phyloP scores from a whole-genome alignment of 148 eudicot genomes.

The Nyssa sinensis region DNA sequence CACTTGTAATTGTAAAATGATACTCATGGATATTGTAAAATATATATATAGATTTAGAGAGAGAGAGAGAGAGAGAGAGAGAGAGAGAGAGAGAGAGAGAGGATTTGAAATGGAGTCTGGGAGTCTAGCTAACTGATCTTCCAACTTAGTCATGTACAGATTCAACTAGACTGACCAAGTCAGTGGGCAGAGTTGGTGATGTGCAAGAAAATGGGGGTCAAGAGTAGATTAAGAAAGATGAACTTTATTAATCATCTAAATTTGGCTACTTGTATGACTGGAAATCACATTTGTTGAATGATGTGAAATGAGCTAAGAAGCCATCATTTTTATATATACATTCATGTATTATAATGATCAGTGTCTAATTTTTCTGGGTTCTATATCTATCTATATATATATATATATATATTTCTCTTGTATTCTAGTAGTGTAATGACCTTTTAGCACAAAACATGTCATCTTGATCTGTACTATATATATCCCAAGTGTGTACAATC shows the following conservation, averaged over 20 bases:
- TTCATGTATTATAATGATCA: background rate
- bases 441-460: too few species aligned
- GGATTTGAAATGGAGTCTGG: background rate
- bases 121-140: background rate
- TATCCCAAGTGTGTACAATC: too few species aligned
- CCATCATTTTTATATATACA: background rate
- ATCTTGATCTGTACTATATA: too few species aligned
- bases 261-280: background rate
- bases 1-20: too few species aligned
- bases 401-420: too few species aligned
- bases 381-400: too few species aligned
- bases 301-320: background rate
- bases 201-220: background rate
- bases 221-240: background rate
- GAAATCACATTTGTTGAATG: background rate
- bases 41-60: background rate
- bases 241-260: background rate
- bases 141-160: background rate
- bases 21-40: background rate
- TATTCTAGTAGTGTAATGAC: too few species aligned
- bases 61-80: background rate
- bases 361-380: too few species aligned
- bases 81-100: background rate
- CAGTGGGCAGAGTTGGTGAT: background rate
- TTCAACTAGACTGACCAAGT: too few species aligned